Conservation (phyloP, 1,139 yeast species). For the Trichomonascaceae sp. region DNA sequence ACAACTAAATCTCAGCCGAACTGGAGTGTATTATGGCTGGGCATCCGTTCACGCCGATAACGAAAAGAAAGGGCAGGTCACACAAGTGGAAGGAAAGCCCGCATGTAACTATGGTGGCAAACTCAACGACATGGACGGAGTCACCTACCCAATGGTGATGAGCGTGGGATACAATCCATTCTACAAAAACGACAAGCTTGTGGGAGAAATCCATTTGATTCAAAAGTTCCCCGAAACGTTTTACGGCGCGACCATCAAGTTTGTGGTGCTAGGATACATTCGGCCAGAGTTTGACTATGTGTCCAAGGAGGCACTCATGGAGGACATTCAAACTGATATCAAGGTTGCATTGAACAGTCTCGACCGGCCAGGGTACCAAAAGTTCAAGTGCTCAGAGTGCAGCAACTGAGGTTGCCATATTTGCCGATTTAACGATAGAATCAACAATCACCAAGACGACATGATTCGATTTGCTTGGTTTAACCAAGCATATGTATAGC, state of each 20-base stretch:
- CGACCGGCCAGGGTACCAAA: constrained; percentile 24
- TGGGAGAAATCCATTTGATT: constrained; percentile 64
- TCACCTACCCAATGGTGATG: constrained; percentile 75
- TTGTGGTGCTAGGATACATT: constrained; percentile 71
- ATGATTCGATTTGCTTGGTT: too few relatives aligned
- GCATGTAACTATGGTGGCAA: constrained; percentile 5
- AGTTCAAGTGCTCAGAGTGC: constrained; percentile 12
- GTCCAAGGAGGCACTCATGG: constrained; percentile 72
- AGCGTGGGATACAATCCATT: constrained; percentile 96
- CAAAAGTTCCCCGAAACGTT: constrained; percentile 56
- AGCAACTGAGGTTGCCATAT: too few relatives aligned
- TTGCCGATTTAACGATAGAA: too few relatives aligned
- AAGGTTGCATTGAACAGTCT: constrained; percentile 46
- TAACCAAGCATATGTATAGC: too few relatives aligned
- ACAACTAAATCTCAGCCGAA: constrained; percentile 36
- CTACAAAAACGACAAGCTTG: constrained; percentile 57
- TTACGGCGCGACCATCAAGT: constrained; percentile 68
- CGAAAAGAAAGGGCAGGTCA: constrained; percentile 7
- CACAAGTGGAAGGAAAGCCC: constrained; percentile 1
- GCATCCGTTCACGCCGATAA: constrained; percentile 30
- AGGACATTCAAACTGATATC: constrained; percentile 75
- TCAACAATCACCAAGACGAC: too few relatives aligned
- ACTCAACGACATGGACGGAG: constrained; percentile 5
- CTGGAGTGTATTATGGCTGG: constrained; percentile 92
- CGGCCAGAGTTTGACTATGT: constrained; percentile 86